phyloP scores from a whole-genome alignment of 2,329 filamentous ascomycete species.

The Diaporthe velutina region DNA sequence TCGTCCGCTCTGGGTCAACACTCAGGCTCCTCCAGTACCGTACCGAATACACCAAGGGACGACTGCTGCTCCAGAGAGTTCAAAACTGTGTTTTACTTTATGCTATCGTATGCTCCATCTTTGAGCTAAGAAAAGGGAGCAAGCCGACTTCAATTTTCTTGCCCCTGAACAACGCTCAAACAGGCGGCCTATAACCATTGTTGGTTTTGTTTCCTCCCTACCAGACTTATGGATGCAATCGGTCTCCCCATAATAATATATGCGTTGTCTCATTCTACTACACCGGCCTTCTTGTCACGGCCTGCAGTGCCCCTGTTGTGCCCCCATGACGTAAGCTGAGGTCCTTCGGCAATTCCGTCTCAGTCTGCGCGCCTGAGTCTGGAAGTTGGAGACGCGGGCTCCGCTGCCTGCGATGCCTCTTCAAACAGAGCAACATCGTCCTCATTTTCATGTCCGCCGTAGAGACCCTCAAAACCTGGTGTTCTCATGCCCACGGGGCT shows the following conservation, averaged over 20 bases:
- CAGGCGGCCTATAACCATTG: neutral
- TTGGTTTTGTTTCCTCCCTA: neutral
- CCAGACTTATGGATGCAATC: neutral
- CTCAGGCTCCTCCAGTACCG: too few relatives aligned
- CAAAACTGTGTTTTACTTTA: neutral
- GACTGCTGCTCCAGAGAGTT: neutral
- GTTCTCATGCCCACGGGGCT: conserved; percentile 55
- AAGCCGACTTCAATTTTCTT: neutral
- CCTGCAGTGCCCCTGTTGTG: neutral
- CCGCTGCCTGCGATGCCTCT: conserved; percentile 41
- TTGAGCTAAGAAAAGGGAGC: neutral
- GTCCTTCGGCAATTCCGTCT: neutral
- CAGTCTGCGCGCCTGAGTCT: conserved; percentile 4
- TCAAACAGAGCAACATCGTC: conserved; percentile 56
- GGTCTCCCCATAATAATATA: neutral
- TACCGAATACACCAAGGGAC: neutral
- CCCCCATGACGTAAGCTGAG: neutral
- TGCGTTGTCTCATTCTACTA: neutral
- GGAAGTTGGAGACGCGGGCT: neutral
- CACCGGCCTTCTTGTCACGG: neutral
- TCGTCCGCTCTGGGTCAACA: too few relatives aligned
- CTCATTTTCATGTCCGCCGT: conserved; percentile 63
- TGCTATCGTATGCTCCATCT: neutral
- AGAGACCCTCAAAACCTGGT: conserved; percentile 61
- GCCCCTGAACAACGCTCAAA: conserved; percentile 1